Evolutionary conservation across 1,139 yeast genomes (phyloP).

Genomic region (Barnettozyma hawaiiensis): DNA sequence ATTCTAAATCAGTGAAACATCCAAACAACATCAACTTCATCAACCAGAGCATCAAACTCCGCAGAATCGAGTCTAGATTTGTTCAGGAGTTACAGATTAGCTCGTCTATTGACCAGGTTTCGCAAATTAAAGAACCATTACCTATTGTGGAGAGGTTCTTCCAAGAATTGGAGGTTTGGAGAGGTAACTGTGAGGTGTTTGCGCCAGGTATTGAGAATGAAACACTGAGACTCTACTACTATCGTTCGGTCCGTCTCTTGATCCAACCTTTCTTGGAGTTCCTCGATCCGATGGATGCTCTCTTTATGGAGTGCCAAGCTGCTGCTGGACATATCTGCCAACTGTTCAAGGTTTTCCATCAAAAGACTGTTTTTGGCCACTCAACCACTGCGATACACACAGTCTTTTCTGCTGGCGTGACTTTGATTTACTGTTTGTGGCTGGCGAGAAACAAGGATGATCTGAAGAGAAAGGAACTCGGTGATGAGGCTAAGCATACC

Average conservation of each 20-base stretch:
- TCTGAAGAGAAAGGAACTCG: slow-evolving; percentile 39
- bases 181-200: slow-evolving; percentile 41
- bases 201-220: slow-evolving; percentile 43
- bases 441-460: slow-evolving; percentile 51
- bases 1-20: slow-evolving; percentile 29
- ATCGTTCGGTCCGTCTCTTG: slow-evolving; percentile 48
- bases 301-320: slow-evolving; percentile 55
- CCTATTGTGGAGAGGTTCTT: slow-evolving; percentile 41
- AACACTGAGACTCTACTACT: slow-evolving; percentile 47
- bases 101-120: slow-evolving; percentile 12
- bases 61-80: slow-evolving; percentile 51
- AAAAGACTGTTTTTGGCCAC: slow-evolving; percentile 50
- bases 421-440: slow-evolving; percentile 57
- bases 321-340: slow-evolving; percentile 62
- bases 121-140: slow-evolving; percentile 30
- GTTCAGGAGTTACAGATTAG: slow-evolving; percentile 42
- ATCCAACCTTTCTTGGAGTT: slow-evolving; percentile 55
- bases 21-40: slow-evolving; percentile 40
- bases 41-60: slow-evolving; percentile 45
- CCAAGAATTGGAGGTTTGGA: slow-evolving; percentile 46
- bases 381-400: slow-evolving; percentile 58
- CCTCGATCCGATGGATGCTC: slow-evolving; percentile 48
- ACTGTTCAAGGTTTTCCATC: slow-evolving; percentile 51
- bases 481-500: slow-evolving; percentile 49
- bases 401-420: slow-evolving; percentile 57